phyloP scores from a whole-genome alignment of 352 stramenopile species.

The Phytopythium mirpurense region DNA sequence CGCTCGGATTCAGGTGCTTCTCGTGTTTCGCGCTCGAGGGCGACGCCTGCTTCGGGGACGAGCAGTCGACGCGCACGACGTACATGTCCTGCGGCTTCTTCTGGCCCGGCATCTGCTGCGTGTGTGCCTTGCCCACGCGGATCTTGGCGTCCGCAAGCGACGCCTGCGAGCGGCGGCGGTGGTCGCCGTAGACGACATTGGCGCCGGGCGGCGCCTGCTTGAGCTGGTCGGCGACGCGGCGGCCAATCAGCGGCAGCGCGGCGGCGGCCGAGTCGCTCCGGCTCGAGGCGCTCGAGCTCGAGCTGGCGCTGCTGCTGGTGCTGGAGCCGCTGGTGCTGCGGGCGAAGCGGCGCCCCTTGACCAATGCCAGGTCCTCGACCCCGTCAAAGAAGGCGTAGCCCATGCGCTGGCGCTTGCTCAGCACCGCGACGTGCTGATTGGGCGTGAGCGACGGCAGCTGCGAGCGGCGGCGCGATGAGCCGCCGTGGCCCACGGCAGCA shows the following conservation, averaged over 20 bases:
- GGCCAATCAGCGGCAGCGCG: conserved; percentile 29
- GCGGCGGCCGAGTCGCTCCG: neutral
- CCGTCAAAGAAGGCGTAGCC: conserved; percentile 9
- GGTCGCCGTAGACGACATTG: conserved; percentile 52
- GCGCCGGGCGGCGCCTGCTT: conserved; percentile 32
- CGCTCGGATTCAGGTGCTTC: conserved; percentile 81
- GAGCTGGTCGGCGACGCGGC: conserved; percentile 38
- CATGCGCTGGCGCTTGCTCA: conserved; percentile 8
- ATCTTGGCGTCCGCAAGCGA: conserved; percentile 48
- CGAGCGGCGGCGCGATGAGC: neutral
- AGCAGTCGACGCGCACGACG: conserved; percentile 71
- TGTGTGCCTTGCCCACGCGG: conserved; percentile 73
- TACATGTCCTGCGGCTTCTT: conserved; percentile 61
- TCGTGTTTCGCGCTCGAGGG: conserved; percentile 17
- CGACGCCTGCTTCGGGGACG: conserved; percentile 12
- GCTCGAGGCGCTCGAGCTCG: neutral
- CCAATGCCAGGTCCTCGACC: neutral
- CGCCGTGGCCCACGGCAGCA: neutral
- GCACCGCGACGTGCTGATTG: conserved; percentile 1
- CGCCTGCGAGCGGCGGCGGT: conserved; percentile 47
- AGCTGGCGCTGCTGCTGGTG: neutral
- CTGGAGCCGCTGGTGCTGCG: neutral
- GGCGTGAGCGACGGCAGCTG: conserved; percentile 27
- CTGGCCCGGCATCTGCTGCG: conserved; percentile 24
- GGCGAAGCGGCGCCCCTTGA: conserved; percentile 1